Evolutionary conservation across 1,284 basidiomycete genomes (phyloP), one percentile per base, ranked within the genome.

Genomic region (Cutaneotrichosporon sp.): DNA sequence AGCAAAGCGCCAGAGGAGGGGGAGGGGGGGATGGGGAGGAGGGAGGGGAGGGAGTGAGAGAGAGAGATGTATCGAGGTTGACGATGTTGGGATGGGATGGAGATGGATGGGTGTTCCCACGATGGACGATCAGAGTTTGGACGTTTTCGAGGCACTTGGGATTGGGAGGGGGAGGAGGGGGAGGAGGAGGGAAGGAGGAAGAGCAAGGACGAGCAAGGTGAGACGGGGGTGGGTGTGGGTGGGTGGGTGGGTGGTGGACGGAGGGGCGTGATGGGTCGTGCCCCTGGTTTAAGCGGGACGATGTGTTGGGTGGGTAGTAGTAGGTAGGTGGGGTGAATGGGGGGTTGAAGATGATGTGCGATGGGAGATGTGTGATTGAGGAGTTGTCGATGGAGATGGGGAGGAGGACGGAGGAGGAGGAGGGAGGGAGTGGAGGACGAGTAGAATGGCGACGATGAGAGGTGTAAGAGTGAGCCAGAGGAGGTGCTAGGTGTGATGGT

Each of bases 101-200:
- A 20, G 24, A 27, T 47, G 45, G 13, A 27, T 18, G 14, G 11
- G 45, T 47, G 51, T 52, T 52, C 51, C 51, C 51, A 52, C 51
- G 31, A 33, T 8, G 14, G 13, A 42, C 14, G 31, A 27, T 24
- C 31, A 52, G 31, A 52, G 51, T 52, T 52, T 52, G 51, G 51
- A 16, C 11, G 31, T 33, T 52, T 52, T 52, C 51, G 31, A 52
- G 51, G n/a, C 51, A 36, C 51, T 50, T 27, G 27, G 47, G 25
- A 9, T 16, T 10, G 20, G 16, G 6, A 13, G 43, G 43, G 43
- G 43, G 20, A 6, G 43, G 43, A 24, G 43, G 43, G 20, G 6
- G 43, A 45, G 43, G 20, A 22, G 43, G 10, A 45, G 11, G 43
- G 7, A 8, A 24, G 22, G 43, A n/a, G n/a, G n/a, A n/a, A n/a